Evolutionary conservation across 805 yeast genomes (phyloP), one percentile per base, ranked within the genome.

Genomic region (Yarrowia alimentaria): DNA sequence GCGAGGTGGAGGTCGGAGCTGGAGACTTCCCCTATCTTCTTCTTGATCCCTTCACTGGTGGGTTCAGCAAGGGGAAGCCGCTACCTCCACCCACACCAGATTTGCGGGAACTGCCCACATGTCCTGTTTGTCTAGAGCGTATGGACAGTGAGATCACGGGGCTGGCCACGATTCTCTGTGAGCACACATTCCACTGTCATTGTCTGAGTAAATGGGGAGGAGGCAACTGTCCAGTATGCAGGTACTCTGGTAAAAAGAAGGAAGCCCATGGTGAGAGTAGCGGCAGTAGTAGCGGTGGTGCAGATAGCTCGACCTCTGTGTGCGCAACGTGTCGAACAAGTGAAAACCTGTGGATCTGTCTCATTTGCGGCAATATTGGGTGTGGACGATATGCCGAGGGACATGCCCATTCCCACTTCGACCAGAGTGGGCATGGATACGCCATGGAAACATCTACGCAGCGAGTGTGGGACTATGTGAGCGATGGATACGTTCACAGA

Each of bases 401-500:
- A 45, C 97, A 89, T 68, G 94, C 96, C 0, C 78, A 87, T 47
- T 78, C 82, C 54, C 97, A 89, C 65, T 90, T 78, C 63, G 78
- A 81, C 13, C 71, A 72, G 8, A 83, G 95, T 0, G 81, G 83
- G 5, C 97, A 89, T 64, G 85, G 95, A 59, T 89, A 86, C 68
- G 85, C 96, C 0, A 88, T 89, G 95, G 96, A 89, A 61, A 70
- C 86, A 37, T 67, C 73, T 9, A 78, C 94, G 0, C 93, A 89
- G 55, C 71, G 97, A 31, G 95, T 89, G 1, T 89, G 97, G 97
- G 96, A 89, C 64, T 89, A 89, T 63, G 89, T 90, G 0, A 90
- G 90, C 2, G 97, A 89, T 62, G 81, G 80, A 56, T 89, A 89
- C 64, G 96, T 89, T 8, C 97, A 89, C 64, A 66, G 97, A 43